Conservation (phyloP, 352 stramenopile species). For the Aphanomyces invadans region DNA sequence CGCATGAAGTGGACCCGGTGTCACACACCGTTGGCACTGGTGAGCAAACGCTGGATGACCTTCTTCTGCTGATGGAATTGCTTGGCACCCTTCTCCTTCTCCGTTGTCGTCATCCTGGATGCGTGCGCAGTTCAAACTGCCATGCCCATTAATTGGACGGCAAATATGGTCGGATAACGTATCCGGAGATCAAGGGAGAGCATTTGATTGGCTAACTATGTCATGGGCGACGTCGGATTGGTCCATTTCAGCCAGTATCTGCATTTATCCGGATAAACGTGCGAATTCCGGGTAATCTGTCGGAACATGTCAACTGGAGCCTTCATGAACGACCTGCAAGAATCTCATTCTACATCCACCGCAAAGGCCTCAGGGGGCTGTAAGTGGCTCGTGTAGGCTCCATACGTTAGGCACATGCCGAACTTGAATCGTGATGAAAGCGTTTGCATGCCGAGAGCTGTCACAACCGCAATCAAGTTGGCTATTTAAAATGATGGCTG, state of each 20-base stretch:
- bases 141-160: neutral
- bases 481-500: neutral
- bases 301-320: too few species aligned
- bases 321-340: too few species aligned
- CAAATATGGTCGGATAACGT: too few species aligned
- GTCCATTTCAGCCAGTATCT: neutral
- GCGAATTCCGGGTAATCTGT: neutral
- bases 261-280: neutral
- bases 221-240: neutral
- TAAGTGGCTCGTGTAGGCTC: too few species aligned
- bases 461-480: neutral
- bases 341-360: too few species aligned
- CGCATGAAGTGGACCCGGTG: neutral
- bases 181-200: neutral
- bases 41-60: slow-evolving; percentile 61
- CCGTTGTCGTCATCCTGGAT: slow-evolving; percentile 15
- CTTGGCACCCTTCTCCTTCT: slow-evolving; percentile 52
- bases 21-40: slow-evolving; percentile 57
- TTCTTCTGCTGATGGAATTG: slow-evolving; percentile 77
- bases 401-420: too few species aligned
- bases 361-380: too few species aligned
- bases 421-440: too few species aligned
- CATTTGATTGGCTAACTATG: neutral
- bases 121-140: neutral
- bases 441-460: too few species aligned